These are phyloP conservation scores for Penicillium egyptiacum DNA, from an alignment of 495 filamentous ascomycete species.

Conservation along the genomic window DNA sequence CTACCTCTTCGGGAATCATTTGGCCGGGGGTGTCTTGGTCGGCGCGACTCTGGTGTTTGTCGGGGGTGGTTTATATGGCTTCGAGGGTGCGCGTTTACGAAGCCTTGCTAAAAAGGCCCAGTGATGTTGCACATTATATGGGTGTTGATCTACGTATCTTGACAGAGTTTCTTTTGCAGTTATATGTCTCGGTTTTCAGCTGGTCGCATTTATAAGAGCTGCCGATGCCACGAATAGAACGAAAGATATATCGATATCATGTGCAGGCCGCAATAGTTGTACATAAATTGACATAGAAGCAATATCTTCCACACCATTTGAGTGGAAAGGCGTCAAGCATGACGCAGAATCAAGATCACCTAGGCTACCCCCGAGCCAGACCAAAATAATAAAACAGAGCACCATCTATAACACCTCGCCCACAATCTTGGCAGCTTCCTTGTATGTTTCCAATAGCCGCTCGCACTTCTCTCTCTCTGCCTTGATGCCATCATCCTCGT, in stretches of 20 bases:
- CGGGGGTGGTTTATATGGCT: constrained; percentile 83
- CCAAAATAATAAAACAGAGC: neutral
- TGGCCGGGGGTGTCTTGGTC: constrained; percentile 70
- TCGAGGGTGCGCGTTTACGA: constrained; percentile 58
- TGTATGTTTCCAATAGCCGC: constrained; percentile 88
- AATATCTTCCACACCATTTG: constrained; percentile 1
- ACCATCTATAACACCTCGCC: constrained; percentile 81
- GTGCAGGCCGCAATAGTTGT: constrained; percentile 28
- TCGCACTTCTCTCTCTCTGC: constrained; percentile 98
- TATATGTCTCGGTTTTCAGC: neutral
- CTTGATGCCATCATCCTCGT: constrained; percentile 97
- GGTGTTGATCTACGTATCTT: neutral
- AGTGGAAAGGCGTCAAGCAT: constrained; percentile 2
- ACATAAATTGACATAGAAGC: constrained; percentile 20
- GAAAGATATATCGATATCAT: constrained; percentile 23
- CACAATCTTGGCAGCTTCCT: constrained; percentile 95
- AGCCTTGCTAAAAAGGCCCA: constrained; percentile 28
- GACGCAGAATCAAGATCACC: constrained; percentile 3
- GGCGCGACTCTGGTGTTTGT: constrained; percentile 85
- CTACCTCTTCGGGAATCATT: constrained; percentile 83
- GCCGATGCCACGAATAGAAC: neutral
- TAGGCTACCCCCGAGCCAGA: neutral
- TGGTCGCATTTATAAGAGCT: neutral
- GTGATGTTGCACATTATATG: constrained; percentile 4
- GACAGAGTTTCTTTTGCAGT: neutral